phyloP scores from a whole-genome alignment of 768 basidiomycete species.

The Crepidotus variabilis region DNA sequence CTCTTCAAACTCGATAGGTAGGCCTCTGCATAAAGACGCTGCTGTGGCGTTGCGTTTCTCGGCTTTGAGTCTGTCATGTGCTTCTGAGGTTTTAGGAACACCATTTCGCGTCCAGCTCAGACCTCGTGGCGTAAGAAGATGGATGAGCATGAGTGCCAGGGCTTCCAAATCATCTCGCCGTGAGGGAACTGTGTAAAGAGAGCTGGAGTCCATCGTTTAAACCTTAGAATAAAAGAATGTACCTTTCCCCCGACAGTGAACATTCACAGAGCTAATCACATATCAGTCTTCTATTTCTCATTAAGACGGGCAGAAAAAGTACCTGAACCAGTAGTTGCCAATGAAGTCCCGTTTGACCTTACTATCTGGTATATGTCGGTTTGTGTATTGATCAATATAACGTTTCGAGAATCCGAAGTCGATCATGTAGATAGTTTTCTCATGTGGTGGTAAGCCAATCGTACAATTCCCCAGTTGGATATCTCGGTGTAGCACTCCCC shows the following conservation, averaged over 20 bases:
- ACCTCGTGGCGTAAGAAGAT: slow-evolving; percentile 72
- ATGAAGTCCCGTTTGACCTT: slow-evolving; percentile 69
- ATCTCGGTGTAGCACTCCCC: slow-evolving; percentile 73
- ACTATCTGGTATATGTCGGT: slow-evolving; percentile 69
- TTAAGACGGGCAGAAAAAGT: slow-evolving; percentile 6
- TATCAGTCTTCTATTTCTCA: not conserved
- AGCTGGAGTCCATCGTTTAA: not conserved
- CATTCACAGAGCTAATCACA: slow-evolving; percentile 53
- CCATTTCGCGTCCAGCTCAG: slow-evolving; percentile 78
- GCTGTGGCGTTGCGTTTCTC: slow-evolving; percentile 58
- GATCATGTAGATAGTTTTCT: slow-evolving; percentile 72
- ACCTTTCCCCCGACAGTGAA: slow-evolving; percentile 79
- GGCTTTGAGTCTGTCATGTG: slow-evolving; percentile 60
- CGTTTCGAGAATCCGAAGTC: slow-evolving; percentile 83
- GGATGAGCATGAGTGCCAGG: slow-evolving; percentile 73
- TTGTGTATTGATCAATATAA: slow-evolving; percentile 64
- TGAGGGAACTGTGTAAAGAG: slow-evolving; percentile 55
- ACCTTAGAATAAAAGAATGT: slow-evolving; percentile 6
- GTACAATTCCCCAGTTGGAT: slow-evolving; percentile 79
- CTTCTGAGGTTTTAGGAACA: slow-evolving; percentile 66
- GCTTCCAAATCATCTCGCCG: slow-evolving; percentile 80
- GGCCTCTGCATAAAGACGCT: slow-evolving; percentile 63
- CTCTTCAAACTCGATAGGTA: slow-evolving; percentile 73
- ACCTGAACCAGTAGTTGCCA: slow-evolving; percentile 84
- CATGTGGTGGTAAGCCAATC: slow-evolving; percentile 55